These are phyloP conservation scores for Leccinum ochraceum DNA, from an alignment of 768 basidiomycete genomes.

Conservation along the genomic window DNA sequence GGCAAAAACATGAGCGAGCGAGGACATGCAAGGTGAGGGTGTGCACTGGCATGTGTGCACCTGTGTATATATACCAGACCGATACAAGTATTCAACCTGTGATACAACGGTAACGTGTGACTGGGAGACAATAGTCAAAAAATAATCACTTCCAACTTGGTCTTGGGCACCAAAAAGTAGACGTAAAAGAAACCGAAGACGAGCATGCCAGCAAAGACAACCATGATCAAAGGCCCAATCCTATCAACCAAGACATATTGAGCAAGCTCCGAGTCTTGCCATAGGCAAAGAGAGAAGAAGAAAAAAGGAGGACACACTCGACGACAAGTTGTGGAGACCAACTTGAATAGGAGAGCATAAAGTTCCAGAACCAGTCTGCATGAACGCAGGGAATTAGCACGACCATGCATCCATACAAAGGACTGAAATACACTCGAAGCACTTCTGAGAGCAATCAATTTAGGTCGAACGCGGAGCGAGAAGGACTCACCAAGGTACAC, in stretches of 20 bases:
- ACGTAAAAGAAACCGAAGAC: slow-evolving; percentile 71
- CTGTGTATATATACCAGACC: no score
- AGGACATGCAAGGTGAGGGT: no score
- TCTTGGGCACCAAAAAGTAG: slow-evolving; percentile 78
- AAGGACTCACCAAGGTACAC: slow-evolving; percentile 81
- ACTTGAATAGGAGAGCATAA: slow-evolving; percentile 61
- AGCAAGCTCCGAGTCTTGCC: not conserved
- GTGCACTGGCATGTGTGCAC: no score
- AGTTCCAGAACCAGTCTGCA: slow-evolving; percentile 71
- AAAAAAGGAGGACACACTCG: slow-evolving; percentile 36
- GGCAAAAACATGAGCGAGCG: no score
- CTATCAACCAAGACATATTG: slow-evolving; percentile 26
- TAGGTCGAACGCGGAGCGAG: slow-evolving; percentile 77
- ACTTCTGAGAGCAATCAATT: slow-evolving; percentile 76
- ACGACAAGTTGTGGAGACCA: slow-evolving; percentile 64
- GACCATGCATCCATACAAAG: not conserved
- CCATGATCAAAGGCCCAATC: slow-evolving; percentile 72
- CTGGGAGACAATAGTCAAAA: not conserved
- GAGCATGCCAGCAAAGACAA: slow-evolving; percentile 78
- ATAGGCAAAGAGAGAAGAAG: no score
- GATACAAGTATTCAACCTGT: no score
- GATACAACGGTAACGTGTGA: no score
- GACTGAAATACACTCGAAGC: slow-evolving; percentile 41
- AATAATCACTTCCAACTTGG: slow-evolving; percentile 58
- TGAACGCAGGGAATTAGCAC: not conserved